Percentiles rank a stretch among this genome's conserved stretches.
Conservation (phyloP, 2,329 filamentous ascomycete genomes). For the Aspergillus piperis region DNA sequence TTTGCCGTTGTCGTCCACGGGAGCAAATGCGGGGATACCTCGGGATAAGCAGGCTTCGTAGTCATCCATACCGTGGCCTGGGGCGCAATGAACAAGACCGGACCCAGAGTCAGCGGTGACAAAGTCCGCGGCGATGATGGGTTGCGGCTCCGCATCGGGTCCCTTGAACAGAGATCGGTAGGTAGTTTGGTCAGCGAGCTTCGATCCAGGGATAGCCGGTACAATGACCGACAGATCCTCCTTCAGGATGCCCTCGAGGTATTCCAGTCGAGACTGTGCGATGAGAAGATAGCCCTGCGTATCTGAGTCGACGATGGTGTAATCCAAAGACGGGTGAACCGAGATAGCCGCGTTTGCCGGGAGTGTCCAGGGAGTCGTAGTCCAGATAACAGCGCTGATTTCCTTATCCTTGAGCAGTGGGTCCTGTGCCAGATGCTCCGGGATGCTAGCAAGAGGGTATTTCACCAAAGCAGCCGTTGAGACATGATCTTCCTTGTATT, state of each 20-base stretch:
- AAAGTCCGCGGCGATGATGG: slow-evolving; percentile 81
- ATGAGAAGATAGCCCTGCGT: slow-evolving; percentile 66
- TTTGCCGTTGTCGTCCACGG: slow-evolving; percentile 76
- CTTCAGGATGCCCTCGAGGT: slow-evolving; percentile 54
- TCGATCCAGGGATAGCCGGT: slow-evolving; percentile 62
- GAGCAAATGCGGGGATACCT: slow-evolving; percentile 74
- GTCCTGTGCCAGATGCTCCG: slow-evolving; percentile 46
- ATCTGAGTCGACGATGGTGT: slow-evolving; percentile 64
- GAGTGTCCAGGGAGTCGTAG: slow-evolving; percentile 95
- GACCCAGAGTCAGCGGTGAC: slow-evolving; percentile 89
- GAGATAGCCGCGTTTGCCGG: slow-evolving; percentile 91
- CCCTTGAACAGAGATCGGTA: slow-evolving; percentile 74
- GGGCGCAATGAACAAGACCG: slow-evolving; percentile 90
- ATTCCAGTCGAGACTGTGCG: slow-evolving; percentile 68
- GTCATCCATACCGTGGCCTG: slow-evolving; percentile 95
- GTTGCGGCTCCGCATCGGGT: slow-evolving; percentile 58
- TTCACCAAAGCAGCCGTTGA: slow-evolving; percentile 68
- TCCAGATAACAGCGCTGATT: slow-evolving; percentile 90
- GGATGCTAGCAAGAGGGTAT: slow-evolving; percentile 64
- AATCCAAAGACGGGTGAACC: slow-evolving; percentile 72
- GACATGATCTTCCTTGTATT: slow-evolving; percentile 63
- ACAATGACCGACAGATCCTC: slow-evolving; percentile 55
- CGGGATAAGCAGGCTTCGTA: slow-evolving; percentile 76
- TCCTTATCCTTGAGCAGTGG: slow-evolving; percentile 47
- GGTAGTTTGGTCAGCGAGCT: slow-evolving; percentile 62